Evolutionary conservation across 106 monocot species (phyloP).

Genomic region (Allium fistulosum): DNA sequence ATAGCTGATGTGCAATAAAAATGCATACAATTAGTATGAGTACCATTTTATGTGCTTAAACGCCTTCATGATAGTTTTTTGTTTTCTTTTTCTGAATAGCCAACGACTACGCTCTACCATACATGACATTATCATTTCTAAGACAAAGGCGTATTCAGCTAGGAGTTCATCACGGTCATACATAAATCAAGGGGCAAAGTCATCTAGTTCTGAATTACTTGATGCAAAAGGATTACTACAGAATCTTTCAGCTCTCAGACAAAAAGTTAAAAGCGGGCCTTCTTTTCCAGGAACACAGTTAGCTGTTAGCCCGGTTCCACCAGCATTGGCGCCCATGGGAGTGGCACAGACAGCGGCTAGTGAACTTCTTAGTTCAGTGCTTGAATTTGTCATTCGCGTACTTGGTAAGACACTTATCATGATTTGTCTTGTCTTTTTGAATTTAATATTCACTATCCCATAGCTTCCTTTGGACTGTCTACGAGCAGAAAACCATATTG

Average conservation of each 20-base stretch:
- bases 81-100: slow-evolving; percentile 27
- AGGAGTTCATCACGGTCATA: slow-evolving; percentile 31
- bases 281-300: slow-evolving; percentile 37
- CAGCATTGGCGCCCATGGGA: slow-evolving; percentile 72
- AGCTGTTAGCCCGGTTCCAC: slow-evolving; percentile 79
- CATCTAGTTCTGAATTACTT: slow-evolving; percentile 24
- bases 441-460: neutral
- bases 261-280: slow-evolving; percentile 56
- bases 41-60: neutral
- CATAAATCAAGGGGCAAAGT: slow-evolving; percentile 26
- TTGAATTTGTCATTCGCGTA: slow-evolving; percentile 64
- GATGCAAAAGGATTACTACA: slow-evolving; percentile 44
- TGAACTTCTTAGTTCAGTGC: slow-evolving; percentile 63
- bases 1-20: too few species aligned
- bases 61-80: slow-evolving; percentile 2
- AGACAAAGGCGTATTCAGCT: slow-evolving; percentile 52
- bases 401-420: slow-evolving; percentile 49
- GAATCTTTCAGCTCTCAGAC: slow-evolving; percentile 37
- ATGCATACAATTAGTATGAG: too few species aligned
- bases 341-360: slow-evolving; percentile 64
- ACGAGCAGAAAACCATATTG: slow-evolving; percentile 76
- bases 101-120: slow-evolving; percentile 87
- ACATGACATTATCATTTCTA: slow-evolving; percentile 85
- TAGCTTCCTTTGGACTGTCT: slow-evolving; percentile 12
- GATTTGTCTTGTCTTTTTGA: neutral